These are phyloP conservation scores for Boechera divaricarpa DNA, from an alignment of 345 rosid species.

Conservation along the genomic window DNA sequence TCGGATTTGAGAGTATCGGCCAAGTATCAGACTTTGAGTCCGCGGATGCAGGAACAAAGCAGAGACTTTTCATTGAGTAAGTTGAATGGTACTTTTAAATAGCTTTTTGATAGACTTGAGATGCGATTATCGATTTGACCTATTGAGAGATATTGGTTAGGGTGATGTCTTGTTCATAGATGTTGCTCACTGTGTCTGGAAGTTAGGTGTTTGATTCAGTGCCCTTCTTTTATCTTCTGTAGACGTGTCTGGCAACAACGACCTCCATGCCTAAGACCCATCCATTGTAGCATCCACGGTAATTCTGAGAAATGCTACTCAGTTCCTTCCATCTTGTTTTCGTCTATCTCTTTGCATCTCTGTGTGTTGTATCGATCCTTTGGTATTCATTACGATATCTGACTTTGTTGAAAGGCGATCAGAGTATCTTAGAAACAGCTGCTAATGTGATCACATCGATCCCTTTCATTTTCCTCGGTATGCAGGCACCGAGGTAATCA, in stretches of 20 bases:
- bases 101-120: not conserved
- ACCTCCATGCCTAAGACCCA: conserved; percentile 89
- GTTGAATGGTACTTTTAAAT: conserved; percentile 29
- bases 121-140: too few relatives aligned
- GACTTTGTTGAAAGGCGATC: conserved; percentile 64
- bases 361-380: not conserved
- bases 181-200: not conserved
- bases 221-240: conserved; percentile 28
- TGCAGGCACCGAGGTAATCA: conserved; percentile 88
- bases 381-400: not conserved
- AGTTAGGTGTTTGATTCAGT: conserved; percentile 21
- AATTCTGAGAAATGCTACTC: conserved; percentile 7
- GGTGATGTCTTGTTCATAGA: not conserved
- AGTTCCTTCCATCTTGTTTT: not conserved
- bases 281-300: conserved; percentile 70
- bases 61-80: conserved; percentile 70
- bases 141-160: not conserved
- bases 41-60: conserved; percentile 55
- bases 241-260: conserved; percentile 95
- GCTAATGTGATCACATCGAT: conserved; percentile 93
- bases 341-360: not conserved
- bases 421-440: conserved; percentile 63
- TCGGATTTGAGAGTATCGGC: conserved; percentile 54
- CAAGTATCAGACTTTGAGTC: conserved; percentile 53
- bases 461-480: conserved; percentile 85